These are phyloP conservation scores for Auricularia sp. DNA, from an alignment of 768 basidiomycete species.

Conservation along the genomic window DNA sequence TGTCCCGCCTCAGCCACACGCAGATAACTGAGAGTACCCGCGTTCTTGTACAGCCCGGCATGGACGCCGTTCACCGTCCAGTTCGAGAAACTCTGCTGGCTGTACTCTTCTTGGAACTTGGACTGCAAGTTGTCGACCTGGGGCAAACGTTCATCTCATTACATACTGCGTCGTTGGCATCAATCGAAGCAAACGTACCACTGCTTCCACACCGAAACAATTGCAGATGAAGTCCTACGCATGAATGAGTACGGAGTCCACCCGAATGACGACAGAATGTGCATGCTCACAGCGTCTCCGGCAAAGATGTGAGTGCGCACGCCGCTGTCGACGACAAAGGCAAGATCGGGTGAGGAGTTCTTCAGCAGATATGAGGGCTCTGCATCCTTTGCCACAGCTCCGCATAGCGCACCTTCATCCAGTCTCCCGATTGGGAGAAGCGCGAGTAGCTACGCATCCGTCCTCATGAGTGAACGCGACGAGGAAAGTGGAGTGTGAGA, in stretches of 20 bases:
- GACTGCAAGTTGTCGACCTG: conserved; percentile 41
- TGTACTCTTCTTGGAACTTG: conserved; percentile 32
- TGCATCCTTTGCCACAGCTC: not conserved
- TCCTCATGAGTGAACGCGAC: too few species aligned
- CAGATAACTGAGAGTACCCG: conserved; percentile 47
- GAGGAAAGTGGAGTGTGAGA: not conserved
- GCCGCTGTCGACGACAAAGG: conserved; percentile 50
- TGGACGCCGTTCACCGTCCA: conserved; percentile 42
- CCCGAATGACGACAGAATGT: conserved; percentile 1
- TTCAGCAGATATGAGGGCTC: conserved; percentile 5
- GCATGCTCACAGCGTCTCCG: conserved; percentile 42
- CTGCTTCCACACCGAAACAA: conserved; percentile 45
- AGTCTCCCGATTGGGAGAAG: conserved; percentile 44
- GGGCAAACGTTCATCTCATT: not conserved
- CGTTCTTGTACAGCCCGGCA: conserved; percentile 49
- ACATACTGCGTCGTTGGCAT: not conserved
- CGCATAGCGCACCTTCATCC: conserved; percentile 30
- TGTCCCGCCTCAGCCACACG: conserved; percentile 41
- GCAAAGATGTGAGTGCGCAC: conserved; percentile 45
- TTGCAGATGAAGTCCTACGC: conserved; percentile 41
- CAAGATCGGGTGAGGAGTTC: conserved; percentile 36
- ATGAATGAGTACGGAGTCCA: not conserved
- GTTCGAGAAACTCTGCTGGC: conserved; percentile 33
- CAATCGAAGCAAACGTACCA: conserved; percentile 27
- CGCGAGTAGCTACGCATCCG: conserved; percentile 15